Base-by-base conservation (phyloP, 2,329 filamentous ascomycete species). In the Venturia carpophila region DNA sequence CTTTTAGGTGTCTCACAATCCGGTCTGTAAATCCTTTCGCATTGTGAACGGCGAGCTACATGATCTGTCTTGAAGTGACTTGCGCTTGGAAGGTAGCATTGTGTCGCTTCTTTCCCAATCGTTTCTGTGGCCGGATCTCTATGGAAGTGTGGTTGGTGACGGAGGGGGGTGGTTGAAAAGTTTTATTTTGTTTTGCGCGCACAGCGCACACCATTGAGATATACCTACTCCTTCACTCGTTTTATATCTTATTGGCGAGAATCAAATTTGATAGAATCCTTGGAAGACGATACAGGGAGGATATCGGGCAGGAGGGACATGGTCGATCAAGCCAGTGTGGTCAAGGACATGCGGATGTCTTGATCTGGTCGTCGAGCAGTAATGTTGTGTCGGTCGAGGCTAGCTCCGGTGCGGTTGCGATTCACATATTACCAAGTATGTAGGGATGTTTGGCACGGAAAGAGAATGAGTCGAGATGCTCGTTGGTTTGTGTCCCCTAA, bases 21-120 rank as follows among this genome's bases (percentile, higher is more conserved):
- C 87, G 89, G 68, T 91, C 89, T 47, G 79, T 92, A 71, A 92
- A 92, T 80, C 89, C 89, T 19, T 92, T 88, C 74, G 89, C 89
- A 68, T 73, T 82, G 65, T 82, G 39, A 61, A 34, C 15, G 30
- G 19, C 52, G 52, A 58, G 30, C 19, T 58, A 37, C 30, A 58
- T 15, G 52, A n/a, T 58, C 17, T 37, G 30, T 37, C 52, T 58
- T 37, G 30, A 24, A 37, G 5, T 27, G 27, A 58, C 52, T 37
- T 11, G 37, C 27, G 27, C 27, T 58, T 19, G 52, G 52, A 58
- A 58, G 17, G 37, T 37, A 58, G 52, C 30, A 37, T 34, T 30
- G 5, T 7, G 52, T 37, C 52, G 52, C 52, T 37, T 37, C 19
- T 9, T 24, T 27, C 21, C 43, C 17, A 10, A 42, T 45, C 30